A percentile compares a stretch with the other conserved stretches of the same genome.
phyloP scores from a whole-genome alignment of 225 moss, liverwort and hornwort genomes.

The Anthoceros angustus region DNA sequence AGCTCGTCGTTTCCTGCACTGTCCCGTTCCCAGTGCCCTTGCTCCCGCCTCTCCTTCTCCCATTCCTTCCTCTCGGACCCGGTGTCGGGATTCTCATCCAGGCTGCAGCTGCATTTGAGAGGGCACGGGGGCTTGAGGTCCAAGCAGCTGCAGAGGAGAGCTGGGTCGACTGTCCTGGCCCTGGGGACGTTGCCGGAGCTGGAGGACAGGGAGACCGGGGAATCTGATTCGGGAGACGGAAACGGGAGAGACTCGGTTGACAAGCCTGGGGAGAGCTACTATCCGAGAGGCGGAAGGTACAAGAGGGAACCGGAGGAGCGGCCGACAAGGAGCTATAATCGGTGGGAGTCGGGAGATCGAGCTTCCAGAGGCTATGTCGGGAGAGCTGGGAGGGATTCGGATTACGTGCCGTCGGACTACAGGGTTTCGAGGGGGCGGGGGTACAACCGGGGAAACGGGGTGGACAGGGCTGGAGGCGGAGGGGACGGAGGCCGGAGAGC shows the following conservation, averaged over 20 bases:
- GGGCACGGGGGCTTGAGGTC: neutral
- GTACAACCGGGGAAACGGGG: too few relatives aligned
- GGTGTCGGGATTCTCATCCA: neutral
- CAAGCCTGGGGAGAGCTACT: neutral
- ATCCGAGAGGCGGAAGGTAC: neutral
- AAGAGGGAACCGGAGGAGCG: neutral
- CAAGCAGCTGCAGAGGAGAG: neutral
- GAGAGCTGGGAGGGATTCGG: neutral
- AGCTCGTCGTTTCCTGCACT: neutral
- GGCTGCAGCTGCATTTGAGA: neutral
- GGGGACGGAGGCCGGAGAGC: too few relatives aligned
- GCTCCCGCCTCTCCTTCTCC: conserved; percentile 11
- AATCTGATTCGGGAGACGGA: neutral
- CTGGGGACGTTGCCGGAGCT: conserved; percentile 10
- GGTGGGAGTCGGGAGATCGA: too few relatives aligned
- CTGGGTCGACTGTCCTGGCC: conserved; percentile 4
- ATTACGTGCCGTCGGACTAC: neutral
- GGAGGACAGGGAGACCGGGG: conserved; percentile 6
- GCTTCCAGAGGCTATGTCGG: too few relatives aligned
- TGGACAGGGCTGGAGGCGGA: too few relatives aligned
- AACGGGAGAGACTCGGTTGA: conserved; percentile 34
- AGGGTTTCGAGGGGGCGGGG: too few relatives aligned
- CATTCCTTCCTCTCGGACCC: neutral
- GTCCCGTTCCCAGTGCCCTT: neutral
- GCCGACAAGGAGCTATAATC: too few relatives aligned